phyloP scores from a whole-genome alignment of 306 rosid genomes.

The Gynostemma pentaphyllum region DNA sequence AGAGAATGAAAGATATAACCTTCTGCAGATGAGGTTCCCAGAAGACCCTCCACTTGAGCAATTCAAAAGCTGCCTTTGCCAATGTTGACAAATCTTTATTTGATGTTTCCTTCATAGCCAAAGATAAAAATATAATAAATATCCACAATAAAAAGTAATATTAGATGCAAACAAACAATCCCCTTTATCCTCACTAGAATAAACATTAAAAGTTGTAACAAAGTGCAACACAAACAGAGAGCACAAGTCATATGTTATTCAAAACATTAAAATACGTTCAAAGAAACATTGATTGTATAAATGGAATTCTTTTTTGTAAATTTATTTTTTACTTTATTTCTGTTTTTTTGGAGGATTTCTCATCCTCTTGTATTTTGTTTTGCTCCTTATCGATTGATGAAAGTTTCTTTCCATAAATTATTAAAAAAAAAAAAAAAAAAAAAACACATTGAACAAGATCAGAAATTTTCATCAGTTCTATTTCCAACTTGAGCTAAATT shows the following conservation, averaged over 20 bases:
- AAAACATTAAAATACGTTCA: background rate
- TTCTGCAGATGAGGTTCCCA: constrained; percentile 78
- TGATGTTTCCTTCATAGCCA: constrained; percentile 75
- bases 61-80: constrained; percentile 84
- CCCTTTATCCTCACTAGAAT: background rate
- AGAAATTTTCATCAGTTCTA: background rate
- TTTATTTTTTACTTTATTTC: too few species aligned
- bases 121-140: background rate
- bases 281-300: too few species aligned
- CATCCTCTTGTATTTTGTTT: too few species aligned
- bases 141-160: background rate
- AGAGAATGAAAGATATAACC: constrained; percentile 67
- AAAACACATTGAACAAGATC: background rate
- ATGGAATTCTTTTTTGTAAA: too few species aligned
- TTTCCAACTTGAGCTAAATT: background rate
- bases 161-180: background rate
- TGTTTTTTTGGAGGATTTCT: too few species aligned
- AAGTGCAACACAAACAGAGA: background rate
- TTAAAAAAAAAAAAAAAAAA: too few species aligned
- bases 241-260: background rate
- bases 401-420: too few species aligned
- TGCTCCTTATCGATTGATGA: too few species aligned
- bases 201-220: background rate
- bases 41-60: constrained; percentile 85
- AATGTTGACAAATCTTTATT: constrained; percentile 87